phyloP scores from a whole-genome alignment of 352 stramenopile species.

The Thraustochytrium striatum region DNA sequence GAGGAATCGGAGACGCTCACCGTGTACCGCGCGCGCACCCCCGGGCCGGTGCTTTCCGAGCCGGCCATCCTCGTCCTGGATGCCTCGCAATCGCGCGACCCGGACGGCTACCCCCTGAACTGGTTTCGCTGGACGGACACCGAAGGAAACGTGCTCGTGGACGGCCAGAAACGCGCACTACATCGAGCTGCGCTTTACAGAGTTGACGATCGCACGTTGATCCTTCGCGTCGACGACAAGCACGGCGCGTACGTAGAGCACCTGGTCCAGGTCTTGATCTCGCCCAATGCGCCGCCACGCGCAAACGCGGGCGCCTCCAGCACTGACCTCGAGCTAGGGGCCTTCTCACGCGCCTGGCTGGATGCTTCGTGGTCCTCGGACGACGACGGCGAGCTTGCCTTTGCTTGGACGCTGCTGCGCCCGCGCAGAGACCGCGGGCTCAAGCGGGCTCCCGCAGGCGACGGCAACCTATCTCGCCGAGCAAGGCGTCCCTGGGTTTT shows the following conservation, averaged over 20 bases:
- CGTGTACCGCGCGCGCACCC: too few species aligned
- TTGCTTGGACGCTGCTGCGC: too few species aligned
- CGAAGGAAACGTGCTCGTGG: neutral
- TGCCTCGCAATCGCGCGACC: neutral
- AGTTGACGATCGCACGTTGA: neutral
- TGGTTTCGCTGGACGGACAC: neutral
- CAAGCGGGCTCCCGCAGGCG: too few species aligned
- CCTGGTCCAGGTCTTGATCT: neutral
- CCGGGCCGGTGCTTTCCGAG: too few species aligned
- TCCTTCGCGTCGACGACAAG: neutral
- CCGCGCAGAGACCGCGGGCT: too few species aligned
- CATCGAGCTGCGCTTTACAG: neutral
- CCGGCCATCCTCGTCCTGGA: neutral
- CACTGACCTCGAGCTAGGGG: too few species aligned
- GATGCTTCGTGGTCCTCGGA: too few species aligned
- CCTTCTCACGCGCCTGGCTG: too few species aligned
- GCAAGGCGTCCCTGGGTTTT: neutral
- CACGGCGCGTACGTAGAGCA: neutral
- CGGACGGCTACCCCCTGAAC: neutral
- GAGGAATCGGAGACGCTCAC: too few species aligned
- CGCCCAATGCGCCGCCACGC: neutral
- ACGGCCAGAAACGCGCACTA: neutral
- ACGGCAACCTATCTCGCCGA: neutral
- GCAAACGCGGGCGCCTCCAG: too few species aligned
- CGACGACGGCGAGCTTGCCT: too few species aligned